Evolutionary conservation across 495 filamentous ascomycete genomes (phyloP).

Genomic region (Glarea lozoyensis): DNA sequence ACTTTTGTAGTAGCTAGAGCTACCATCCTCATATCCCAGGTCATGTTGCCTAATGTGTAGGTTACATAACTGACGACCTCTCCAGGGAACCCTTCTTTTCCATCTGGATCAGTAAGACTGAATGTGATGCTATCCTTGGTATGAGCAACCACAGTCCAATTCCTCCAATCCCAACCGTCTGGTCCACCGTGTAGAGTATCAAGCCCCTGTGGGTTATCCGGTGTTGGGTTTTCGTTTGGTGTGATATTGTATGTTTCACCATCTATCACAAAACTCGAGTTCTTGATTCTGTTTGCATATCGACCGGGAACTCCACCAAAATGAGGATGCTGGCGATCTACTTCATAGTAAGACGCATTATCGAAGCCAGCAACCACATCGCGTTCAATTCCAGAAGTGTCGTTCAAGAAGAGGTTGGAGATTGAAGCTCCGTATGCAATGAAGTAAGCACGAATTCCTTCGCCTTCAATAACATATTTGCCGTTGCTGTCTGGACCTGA

Average conservation of each 20-base stretch:
- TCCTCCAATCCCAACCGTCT: conserved; percentile 72
- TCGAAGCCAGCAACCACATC: conserved; percentile 77
- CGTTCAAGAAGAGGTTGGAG: conserved; percentile 63
- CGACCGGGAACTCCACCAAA: conserved; percentile 71
- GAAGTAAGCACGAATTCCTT: conserved; percentile 64
- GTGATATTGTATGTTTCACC: conserved; percentile 51
- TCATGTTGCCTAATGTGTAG: conserved; percentile 45
- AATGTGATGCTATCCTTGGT: conserved; percentile 66
- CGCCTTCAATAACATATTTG: conserved; percentile 64
- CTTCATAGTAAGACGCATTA: conserved; percentile 60
- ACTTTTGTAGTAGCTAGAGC: conserved; percentile 45
- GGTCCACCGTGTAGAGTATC: conserved; percentile 80
- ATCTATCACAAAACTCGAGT: conserved; percentile 68
- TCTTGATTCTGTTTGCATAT: conserved; percentile 84
- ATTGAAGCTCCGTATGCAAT: conserved; percentile 75
- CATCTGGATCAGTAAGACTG: conserved; percentile 61
- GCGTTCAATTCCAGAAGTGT: conserved; percentile 51
- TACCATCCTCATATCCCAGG: conserved; percentile 47
- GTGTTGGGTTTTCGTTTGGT: conserved; percentile 62
- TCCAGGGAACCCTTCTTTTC: conserved; percentile 69
- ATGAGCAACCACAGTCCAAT: conserved; percentile 68
- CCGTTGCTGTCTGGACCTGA: conserved; percentile 34
- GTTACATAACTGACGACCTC: conserved; percentile 71
- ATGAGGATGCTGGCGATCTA: conserved; percentile 62
- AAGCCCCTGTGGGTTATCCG: conserved; percentile 29